Percentiles rank a stretch among this genome's conserved stretches.
Conservation (phyloP, 2,329 filamentous ascomycete species). For the Apiospora kogelbergensis region DNA sequence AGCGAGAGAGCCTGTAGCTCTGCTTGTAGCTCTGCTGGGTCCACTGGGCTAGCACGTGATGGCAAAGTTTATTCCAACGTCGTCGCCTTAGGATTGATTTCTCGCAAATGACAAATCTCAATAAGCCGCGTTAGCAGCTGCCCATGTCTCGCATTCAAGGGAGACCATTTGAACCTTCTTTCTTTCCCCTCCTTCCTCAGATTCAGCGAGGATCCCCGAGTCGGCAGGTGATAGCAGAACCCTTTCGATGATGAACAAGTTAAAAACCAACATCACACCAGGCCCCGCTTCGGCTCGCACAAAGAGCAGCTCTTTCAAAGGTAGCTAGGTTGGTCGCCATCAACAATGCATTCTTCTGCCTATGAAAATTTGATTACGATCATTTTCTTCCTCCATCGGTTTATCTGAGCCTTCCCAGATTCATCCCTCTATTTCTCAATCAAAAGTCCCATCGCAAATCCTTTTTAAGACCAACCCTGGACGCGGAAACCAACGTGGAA, state of each 20-base stretch:
- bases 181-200: neutral
- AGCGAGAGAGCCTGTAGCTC: no score
- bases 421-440: neutral
- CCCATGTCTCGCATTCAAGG: neutral
- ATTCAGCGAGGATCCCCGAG: neutral
- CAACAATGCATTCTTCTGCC: slow-evolving; percentile 3
- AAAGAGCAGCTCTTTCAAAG: slow-evolving; percentile 6
- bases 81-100: neutral
- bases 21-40: neutral
- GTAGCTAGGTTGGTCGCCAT: slow-evolving; percentile 3
- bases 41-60: neutral
- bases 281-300: slow-evolving; percentile 3
- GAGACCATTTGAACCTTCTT: slow-evolving; percentile 1
- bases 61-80: slow-evolving; percentile 1
- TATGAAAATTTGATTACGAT: neutral
- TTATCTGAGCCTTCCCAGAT: neutral
- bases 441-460: neutral
- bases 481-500: neutral
- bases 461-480: neutral
- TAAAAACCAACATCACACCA: slow-evolving; percentile 3
- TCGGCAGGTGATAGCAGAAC: neutral
- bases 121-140: slow-evolving; percentile 4
- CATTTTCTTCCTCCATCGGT: neutral
- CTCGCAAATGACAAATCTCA: neutral
- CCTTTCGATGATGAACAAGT: slow-evolving; percentile 6